Conservation (phyloP, 2,329 filamentous ascomycete genomes). For the Hypoxylon sp. region DNA sequence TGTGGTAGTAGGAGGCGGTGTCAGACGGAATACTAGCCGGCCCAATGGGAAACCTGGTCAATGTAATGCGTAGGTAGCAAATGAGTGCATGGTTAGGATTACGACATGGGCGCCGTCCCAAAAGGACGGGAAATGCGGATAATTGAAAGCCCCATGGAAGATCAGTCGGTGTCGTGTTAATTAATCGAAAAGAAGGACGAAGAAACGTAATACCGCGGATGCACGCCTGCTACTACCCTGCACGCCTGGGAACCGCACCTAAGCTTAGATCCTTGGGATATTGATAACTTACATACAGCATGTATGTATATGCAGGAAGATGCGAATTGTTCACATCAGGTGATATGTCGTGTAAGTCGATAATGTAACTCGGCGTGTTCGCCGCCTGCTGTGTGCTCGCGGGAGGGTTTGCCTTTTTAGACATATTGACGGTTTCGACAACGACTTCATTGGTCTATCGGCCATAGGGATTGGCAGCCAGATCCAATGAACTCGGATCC, state of each 20-base stretch:
- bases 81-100: constrained; percentile 27
- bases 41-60: constrained; percentile 42
- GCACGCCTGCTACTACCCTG: constrained; percentile 34
- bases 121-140: constrained; percentile 43
- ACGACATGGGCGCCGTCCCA: constrained; percentile 43
- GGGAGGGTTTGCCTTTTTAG: constrained; percentile 41
- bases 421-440: constrained; percentile 20
- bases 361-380: constrained; percentile 43
- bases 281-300: constrained; percentile 14
- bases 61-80: constrained; percentile 27
- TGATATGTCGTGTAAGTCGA: constrained; percentile 46
- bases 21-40: constrained; percentile 42
- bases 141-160: constrained; percentile 41
- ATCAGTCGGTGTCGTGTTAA: constrained; percentile 33
- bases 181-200: constrained; percentile 32
- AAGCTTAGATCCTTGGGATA: constrained; percentile 39
- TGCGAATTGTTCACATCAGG: constrained; percentile 43
- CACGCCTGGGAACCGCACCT: constrained; percentile 26
- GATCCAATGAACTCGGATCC: constrained; percentile 36
- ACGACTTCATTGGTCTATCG: constrained; percentile 29
- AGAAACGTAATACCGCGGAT: constrained; percentile 40
- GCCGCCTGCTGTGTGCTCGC: constrained; percentile 32
- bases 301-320: constrained; percentile 32
- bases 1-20: constrained; percentile 37
- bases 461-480: constrained; percentile 23